A percentile compares a stretch with the other conserved stretches of the same genome.
phyloP scores from a whole-genome alignment of 495 filamentous ascomycete species.

The Xylaria cubensis region DNA sequence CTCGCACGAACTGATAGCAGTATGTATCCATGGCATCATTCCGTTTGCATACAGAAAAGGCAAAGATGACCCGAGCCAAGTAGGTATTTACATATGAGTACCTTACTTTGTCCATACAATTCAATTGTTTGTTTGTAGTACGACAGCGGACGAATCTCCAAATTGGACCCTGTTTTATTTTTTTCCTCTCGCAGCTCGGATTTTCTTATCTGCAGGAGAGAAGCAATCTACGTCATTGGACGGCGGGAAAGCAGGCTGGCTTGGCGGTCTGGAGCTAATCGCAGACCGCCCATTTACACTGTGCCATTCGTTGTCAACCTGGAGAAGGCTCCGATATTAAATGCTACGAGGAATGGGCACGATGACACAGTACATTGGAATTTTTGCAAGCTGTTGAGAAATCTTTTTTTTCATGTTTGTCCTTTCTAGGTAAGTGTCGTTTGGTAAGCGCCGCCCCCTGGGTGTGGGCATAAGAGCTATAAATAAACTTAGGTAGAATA shows the following conservation, averaged over 20 bases:
- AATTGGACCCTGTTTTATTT: slow-evolving; percentile 17
- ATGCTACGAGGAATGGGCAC: not conserved
- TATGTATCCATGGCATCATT: not conserved
- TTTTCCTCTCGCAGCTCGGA: not conserved
- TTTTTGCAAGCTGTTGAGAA: not conserved
- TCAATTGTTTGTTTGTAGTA: not conserved
- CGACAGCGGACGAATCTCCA: slow-evolving; percentile 2
- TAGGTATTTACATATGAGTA: not conserved
- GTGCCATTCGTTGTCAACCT: not conserved
- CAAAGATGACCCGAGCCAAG: slow-evolving; percentile 4
- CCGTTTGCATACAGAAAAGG: not conserved
- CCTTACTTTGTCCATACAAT: not conserved
- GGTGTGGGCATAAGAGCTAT: slow-evolving; percentile 13
- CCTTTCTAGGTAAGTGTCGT: not conserved
- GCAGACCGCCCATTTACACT: slow-evolving; percentile 16
- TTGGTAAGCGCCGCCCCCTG: not conserved
- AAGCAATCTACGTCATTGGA: slow-evolving; percentile 9
- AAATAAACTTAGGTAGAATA: slow-evolving; percentile 2
- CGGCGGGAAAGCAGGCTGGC: slow-evolving; percentile 9
- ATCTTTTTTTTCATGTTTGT: not conserved
- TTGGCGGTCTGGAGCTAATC: not conserved
- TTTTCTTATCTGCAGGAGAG: slow-evolving; percentile 11
- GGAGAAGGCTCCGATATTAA: slow-evolving; percentile 13
- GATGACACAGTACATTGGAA: not conserved
- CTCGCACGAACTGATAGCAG: not conserved